Base-by-base conservation (phyloP, 2,329 filamentous ascomycete genomes). In the Colletotrichum sp. region DNA sequence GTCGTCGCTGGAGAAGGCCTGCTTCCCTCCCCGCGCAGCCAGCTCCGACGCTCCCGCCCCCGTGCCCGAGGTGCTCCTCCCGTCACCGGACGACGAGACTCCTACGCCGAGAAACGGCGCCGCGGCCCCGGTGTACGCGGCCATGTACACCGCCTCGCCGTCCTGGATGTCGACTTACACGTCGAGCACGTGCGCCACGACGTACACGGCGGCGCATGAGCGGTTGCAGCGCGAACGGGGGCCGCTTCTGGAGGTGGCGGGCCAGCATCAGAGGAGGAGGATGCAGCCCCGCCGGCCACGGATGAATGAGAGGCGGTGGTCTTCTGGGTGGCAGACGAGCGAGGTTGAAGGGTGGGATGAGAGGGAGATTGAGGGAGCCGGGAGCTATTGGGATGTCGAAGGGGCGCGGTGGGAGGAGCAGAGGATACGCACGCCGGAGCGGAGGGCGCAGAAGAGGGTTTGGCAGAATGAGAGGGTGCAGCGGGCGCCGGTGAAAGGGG, bases 141-240 rank as follows among this genome's bases (percentile, higher is more conserved):
- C 72, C 15, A 59, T 49, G n/a, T 74, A 74, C 44, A 62, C 72
- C 7, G 59, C 44, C 18, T 75, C 69, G 15, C 72, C 72, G 34
- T 75, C 69, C 16, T 72, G 72, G 72, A 72, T 75, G 72, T 75
- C 72, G 21, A 75, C 72, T 36, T 75, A 67, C 15, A 62, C 72
- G 6, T 75, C 72, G 7, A 72, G 69, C 4, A 75, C 72, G 8
- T 21, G 60, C 60, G 69, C 72, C 18, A 75, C 72, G 15, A 75
- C 69, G 28, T 36, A 75, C 16, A 72, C 72, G 3, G 64, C 60
- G 6, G 15, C 36, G 8, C 68, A 39, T 30, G 72, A 72, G 28
- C 68, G 72, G 18, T 49, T 8, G 16, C 69, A 7, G 28, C 26
- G 26, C 57, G 72, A 30, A 49, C 64, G 16, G 16, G 30, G 4